Base-by-base conservation (phyloP, 108 stramenopile genomes). In the Discostella stelligeroides region DNA sequence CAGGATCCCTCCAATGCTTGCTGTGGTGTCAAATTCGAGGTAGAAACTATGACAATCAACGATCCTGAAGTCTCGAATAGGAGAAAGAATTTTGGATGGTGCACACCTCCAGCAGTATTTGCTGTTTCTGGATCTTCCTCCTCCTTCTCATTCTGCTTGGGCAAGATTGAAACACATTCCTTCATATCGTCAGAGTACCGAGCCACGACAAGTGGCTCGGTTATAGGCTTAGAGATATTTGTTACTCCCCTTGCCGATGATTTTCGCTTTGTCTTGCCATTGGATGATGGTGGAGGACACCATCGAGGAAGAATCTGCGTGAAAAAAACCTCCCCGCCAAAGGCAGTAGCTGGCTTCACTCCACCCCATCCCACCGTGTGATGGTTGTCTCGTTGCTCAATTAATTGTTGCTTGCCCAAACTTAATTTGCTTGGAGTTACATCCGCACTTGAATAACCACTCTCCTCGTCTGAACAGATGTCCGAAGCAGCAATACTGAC, bases 1-100 rank as follows among this genome's bases (percentile, higher is more conserved):
- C 92, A 94, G n/a, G 79, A 74, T 18, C 81, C 89, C 75, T 94
- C 92, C 15, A 78, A 50, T 12, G 89, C 70, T 17, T 37, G 41
- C 37, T 78, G 80, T 5, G 60, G 57, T 27, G 89, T 81, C 10
- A 91, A 48, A 54, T 94, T 94, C 51, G 85, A 68, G 7, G 89
- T 94, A 20, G 89, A 85, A 2, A 94, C 72, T 15, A 90, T 79
- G 1, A 94, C 89, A 7, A 91, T 80, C 41, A 91, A 30, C 21
- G 85, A 80, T 4, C 92, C 92, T 18, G 59, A 58, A 8, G 51
- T 73, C 63, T 89, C 88, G 39, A 94, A 88, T 18, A 94, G 62
- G n/a, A 93, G 61, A 72, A 86, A 81, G 66, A 84, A 94, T 68
- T 94, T 94, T 15, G 92, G 92, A 77, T 94, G 92, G 34, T 94